These are phyloP conservation scores for Boletus sensibilis DNA, from an alignment of 768 basidiomycete genomes.

Conservation along the genomic window DNA sequence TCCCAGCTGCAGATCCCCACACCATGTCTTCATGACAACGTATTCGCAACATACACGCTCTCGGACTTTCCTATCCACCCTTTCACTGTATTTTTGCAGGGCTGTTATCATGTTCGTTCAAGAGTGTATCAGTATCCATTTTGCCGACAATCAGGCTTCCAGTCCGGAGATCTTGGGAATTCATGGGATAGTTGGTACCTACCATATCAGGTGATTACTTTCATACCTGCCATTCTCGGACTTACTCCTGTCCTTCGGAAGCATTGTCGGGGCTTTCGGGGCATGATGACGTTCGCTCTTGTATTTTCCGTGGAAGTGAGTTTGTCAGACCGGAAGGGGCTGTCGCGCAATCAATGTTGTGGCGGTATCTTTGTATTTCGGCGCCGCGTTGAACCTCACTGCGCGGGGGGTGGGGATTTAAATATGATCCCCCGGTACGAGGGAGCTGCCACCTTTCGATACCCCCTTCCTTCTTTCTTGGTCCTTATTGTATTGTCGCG, in stretches of 20 bases:
- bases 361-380: constrained; percentile 21
- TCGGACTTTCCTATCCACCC: not conserved
- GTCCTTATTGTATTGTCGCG: constrained; percentile 3
- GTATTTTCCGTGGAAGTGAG: constrained; percentile 25
- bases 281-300: constrained; percentile 18
- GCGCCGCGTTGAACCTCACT: not conserved
- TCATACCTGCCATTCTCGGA: constrained; percentile 25
- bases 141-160: not conserved
- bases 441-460: constrained; percentile 8
- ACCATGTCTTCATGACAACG: not conserved
- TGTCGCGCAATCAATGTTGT: not conserved
- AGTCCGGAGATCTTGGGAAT: not conserved
- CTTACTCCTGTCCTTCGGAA: constrained; percentile 16
- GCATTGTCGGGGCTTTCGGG: not conserved
- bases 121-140: constrained; percentile 19
- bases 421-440: constrained; percentile 1
- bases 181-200: constrained; percentile 15
- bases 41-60: constrained; percentile 9
- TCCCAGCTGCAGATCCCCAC: not conserved
- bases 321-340: constrained; percentile 19
- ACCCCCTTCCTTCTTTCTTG: constrained; percentile 12
- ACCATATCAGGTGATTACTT: constrained; percentile 31
- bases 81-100: constrained; percentile 12
- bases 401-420: constrained; percentile 11
- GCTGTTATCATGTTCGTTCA: constrained; percentile 3